Evolutionary conservation across 306 rosid genomes (phyloP).

Genomic region (Trichosanthes truncata): DNA sequence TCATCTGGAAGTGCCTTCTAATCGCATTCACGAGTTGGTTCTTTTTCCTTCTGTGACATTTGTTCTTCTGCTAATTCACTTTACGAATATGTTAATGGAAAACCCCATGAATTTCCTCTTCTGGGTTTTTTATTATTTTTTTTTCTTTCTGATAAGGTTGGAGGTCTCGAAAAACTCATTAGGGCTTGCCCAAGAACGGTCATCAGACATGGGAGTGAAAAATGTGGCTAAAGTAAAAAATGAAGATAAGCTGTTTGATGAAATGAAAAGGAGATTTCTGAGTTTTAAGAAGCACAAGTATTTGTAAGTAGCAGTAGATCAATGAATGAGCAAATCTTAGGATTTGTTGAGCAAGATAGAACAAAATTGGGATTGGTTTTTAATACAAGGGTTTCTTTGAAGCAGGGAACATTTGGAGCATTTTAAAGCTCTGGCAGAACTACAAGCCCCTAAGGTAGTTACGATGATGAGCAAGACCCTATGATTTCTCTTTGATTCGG

Average conservation of each 20-base stretch:
- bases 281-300: slow-evolving; percentile 55
- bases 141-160: slow-evolving; percentile 13
- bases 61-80: not conserved
- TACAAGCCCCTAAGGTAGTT: slow-evolving; percentile 70
- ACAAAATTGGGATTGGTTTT: not conserved
- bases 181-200: slow-evolving; percentile 13
- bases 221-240: slow-evolving; percentile 22
- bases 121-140: not conserved
- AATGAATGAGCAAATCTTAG: not conserved
- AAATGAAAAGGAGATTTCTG: slow-evolving; percentile 62
- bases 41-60: not conserved
- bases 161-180: slow-evolving; percentile 19
- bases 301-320: slow-evolving; percentile 39
- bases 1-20: not conserved
- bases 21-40: not conserved
- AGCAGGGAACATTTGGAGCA: slow-evolving; percentile 56
- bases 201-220: slow-evolving; percentile 6
- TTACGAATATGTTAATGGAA: not conserved
- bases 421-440: slow-evolving; percentile 60
- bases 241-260: slow-evolving; percentile 34
- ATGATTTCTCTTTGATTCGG: not conserved
- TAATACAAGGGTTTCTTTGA: not conserved
- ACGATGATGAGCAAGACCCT: not conserved
- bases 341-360: not conserved
- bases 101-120: not conserved